Conservation (phyloP, 2,329 filamentous ascomycete species). For the Diplodia scrobiculata region DNA sequence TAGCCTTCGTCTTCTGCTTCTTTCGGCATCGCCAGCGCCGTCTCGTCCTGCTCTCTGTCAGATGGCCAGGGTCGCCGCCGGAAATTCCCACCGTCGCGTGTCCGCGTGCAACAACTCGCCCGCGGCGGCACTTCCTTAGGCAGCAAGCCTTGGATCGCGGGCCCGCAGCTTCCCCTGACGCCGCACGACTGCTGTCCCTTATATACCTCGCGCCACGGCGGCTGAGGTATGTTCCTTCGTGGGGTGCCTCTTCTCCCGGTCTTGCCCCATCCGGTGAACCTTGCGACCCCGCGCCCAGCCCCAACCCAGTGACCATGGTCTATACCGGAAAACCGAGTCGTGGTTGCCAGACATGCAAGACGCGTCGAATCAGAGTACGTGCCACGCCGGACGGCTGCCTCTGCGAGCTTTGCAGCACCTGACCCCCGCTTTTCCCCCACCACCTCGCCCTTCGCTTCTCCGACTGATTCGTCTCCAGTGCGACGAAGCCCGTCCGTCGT, state of each 20-base stretch:
- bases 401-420: slow-evolving; percentile 2
- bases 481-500: slow-evolving; percentile 67
- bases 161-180: slow-evolving; percentile 20
- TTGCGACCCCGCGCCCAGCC: slow-evolving; percentile 2
- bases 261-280: slow-evolving; percentile 18
- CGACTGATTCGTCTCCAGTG: slow-evolving; percentile 51
- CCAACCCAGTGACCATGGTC: slow-evolving; percentile 37
- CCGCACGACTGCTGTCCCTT: neutral
- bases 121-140: slow-evolving; percentile 2
- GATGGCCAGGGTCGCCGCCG: neutral
- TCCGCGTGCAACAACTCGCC: neutral
- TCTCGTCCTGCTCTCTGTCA: neutral
- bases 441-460: neutral
- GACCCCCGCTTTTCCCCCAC: neutral
- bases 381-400: slow-evolving; percentile 1
- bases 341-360: slow-evolving; percentile 74
- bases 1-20: slow-evolving; percentile 6
- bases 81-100: neutral
- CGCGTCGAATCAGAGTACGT: slow-evolving; percentile 70
- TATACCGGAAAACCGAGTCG: slow-evolving; percentile 48
- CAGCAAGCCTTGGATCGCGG: slow-evolving; percentile 10
- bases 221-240: slow-evolving; percentile 21
- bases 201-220: slow-evolving; percentile 25
- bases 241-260: slow-evolving; percentile 16
- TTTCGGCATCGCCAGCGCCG: slow-evolving; percentile 9